A percentile compares a stretch with the other conserved stretches of the same genome.
phyloP scores from a whole-genome alignment of 2,329 filamentous ascomycete genomes.

The Dendrostoma leiphaemia region DNA sequence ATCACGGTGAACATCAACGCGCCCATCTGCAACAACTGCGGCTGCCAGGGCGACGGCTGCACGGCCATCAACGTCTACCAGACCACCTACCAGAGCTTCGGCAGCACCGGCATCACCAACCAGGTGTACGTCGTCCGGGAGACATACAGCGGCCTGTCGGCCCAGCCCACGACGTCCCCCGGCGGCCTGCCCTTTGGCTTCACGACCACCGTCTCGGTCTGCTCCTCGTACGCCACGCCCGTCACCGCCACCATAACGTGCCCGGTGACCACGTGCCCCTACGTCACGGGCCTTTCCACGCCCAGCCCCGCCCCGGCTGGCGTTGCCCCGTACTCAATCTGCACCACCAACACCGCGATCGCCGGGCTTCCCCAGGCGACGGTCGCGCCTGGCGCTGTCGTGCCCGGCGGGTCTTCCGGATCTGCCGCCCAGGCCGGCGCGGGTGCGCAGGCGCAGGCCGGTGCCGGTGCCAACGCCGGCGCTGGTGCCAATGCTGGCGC shows the following conservation, averaged over 20 bases:
- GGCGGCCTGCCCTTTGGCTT: not conserved
- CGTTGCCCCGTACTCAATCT: not conserved
- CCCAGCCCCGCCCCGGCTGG: slow-evolving; percentile 1
- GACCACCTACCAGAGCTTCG: not conserved
- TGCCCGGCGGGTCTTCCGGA: too few relatives aligned
- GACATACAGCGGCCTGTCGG: not conserved
- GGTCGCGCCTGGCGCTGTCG: too few relatives aligned
- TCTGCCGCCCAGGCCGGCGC: not conserved
- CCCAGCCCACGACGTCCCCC: not conserved
- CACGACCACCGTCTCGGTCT: not conserved
- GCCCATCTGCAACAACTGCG: slow-evolving; percentile 3
- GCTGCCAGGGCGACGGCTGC: slow-evolving; percentile 6
- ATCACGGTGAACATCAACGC: slow-evolving; percentile 5
- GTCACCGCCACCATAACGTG: not conserved
- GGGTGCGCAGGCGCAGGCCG: not conserved
- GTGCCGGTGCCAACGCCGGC: not conserved
- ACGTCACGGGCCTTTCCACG: not conserved
- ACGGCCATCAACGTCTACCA: not conserved
- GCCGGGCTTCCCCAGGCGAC: too few relatives aligned
- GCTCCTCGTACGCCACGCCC: not conserved
- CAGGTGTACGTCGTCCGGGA: slow-evolving; percentile 6
- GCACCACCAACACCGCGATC: not conserved
- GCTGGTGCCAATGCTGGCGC: not conserved
- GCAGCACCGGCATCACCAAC: not conserved
- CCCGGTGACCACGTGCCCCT: slow-evolving; percentile 4